Evolutionary conservation across 2,329 filamentous ascomycete species (phyloP).

Genomic region (Hypoxylon sp.): DNA sequence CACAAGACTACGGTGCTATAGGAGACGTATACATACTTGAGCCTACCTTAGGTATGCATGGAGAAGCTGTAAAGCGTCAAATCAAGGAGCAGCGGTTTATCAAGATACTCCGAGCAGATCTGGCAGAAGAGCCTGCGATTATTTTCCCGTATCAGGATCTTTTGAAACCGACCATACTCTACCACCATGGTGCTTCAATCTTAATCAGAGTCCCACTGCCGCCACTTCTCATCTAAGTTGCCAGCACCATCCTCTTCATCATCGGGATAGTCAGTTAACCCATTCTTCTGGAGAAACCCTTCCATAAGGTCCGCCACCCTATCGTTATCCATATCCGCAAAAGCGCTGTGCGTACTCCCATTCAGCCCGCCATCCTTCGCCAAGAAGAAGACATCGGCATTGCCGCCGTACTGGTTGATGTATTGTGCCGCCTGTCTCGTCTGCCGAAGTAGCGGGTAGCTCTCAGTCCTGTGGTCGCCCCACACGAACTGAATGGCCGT

Average conservation of each 20-base stretch:
- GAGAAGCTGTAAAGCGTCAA: slow-evolving; percentile 31
- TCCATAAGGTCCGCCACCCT: slow-evolving; percentile 47
- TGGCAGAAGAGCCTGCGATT: not conserved
- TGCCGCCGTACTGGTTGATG: slow-evolving; percentile 49
- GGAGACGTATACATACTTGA: slow-evolving; percentile 30
- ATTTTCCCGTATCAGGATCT: not conserved
- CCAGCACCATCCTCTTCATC: slow-evolving; percentile 8
- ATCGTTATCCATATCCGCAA: slow-evolving; percentile 49
- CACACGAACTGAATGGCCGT: slow-evolving; percentile 45
- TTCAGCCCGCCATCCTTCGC: slow-evolving; percentile 44
- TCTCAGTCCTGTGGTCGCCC: slow-evolving; percentile 45
- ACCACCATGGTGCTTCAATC: not conserved
- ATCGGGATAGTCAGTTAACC: slow-evolving; percentile 38
- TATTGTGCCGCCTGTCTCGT: slow-evolving; percentile 40
- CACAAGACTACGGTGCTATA: slow-evolving; percentile 24
- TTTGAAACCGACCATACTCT: not conserved
- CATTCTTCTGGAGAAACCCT: slow-evolving; percentile 42
- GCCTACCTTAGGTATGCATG: slow-evolving; percentile 28
- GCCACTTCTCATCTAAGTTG: slow-evolving; percentile 18
- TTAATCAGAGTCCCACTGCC: not conserved
- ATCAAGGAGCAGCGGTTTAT: slow-evolving; percentile 16
- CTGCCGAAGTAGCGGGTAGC: slow-evolving; percentile 39
- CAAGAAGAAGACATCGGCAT: slow-evolving; percentile 45
- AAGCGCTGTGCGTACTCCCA: slow-evolving; percentile 48
- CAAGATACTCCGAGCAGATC: not conserved